Evolutionary conservation across 257 asterid genomes (phyloP).

Genomic region (Nemophila menziesii): DNA sequence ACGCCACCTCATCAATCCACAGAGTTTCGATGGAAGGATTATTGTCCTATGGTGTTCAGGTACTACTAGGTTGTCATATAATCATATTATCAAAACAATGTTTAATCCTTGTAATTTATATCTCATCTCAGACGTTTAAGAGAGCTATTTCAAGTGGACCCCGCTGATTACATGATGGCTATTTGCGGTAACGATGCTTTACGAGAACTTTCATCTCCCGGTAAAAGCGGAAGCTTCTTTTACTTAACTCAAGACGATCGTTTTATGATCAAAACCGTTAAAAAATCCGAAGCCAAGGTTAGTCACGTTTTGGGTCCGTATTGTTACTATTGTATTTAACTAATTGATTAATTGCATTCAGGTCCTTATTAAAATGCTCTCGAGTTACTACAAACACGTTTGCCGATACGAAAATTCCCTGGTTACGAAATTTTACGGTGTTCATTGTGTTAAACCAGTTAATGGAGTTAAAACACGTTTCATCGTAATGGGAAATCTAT

Average conservation of each 20-base stretch:
- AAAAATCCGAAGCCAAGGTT: constrained; percentile 68
- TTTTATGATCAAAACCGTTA: constrained; percentile 60
- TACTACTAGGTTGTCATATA: constrained; percentile 1
- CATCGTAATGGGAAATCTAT: constrained; percentile 20
- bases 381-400: constrained; percentile 45
- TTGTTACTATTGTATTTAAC: no score
- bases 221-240: constrained; percentile 64
- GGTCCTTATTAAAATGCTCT: constrained; percentile 75
- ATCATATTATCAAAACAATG: no score
- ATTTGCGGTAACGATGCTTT: constrained; percentile 56
- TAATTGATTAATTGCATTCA: constrained; percentile 12
- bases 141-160: constrained; percentile 54
- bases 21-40: constrained; percentile 76
- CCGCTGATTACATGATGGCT: constrained; percentile 65
- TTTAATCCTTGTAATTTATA: background rate
- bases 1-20: constrained; percentile 60
- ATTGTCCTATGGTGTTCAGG: constrained; percentile 66
- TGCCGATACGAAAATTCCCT: constrained; percentile 48
- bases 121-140: constrained; percentile 30
- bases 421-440: constrained; percentile 55
- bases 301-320: no score
- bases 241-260: constrained; percentile 59
- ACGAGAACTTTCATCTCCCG: constrained; percentile 60
- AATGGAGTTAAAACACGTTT: constrained; percentile 38
- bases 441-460: constrained; percentile 63